phyloP scores from a whole-genome alignment of 2,329 filamentous ascomycete species.

The Penicillium sp. region DNA sequence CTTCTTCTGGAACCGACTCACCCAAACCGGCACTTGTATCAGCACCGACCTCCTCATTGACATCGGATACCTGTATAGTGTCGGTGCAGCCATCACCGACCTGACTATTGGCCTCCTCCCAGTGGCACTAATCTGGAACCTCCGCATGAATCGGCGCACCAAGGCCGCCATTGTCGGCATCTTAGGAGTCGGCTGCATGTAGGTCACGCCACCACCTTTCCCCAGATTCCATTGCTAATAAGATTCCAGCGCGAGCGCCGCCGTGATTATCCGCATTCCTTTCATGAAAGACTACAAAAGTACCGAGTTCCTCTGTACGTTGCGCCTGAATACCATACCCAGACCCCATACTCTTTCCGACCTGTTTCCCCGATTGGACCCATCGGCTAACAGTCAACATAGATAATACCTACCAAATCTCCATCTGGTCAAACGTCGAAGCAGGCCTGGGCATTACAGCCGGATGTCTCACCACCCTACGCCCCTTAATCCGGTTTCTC shows the following conservation, averaged over 20 bases:
- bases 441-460: slow-evolving; percentile 40
- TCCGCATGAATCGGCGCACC: slow-evolving; percentile 54
- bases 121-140: slow-evolving; percentile 53
- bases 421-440: slow-evolving; percentile 39
- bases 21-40: slow-evolving; percentile 43
- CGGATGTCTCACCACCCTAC: slow-evolving; percentile 38
- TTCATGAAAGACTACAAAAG: slow-evolving; percentile 20
- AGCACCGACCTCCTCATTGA: slow-evolving; percentile 48
- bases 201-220: slow-evolving; percentile 21
- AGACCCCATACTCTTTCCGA: slow-evolving; percentile 15
- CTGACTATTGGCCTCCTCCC: slow-evolving; percentile 55
- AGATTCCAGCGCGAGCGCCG: slow-evolving; percentile 29
- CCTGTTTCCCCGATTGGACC: background rate
- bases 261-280: slow-evolving; percentile 27
- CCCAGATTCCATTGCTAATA: background rate
- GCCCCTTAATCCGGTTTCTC: slow-evolving; percentile 45
- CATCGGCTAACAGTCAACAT: background rate
- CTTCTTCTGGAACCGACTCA: slow-evolving; percentile 49
- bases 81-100: slow-evolving; percentile 47
- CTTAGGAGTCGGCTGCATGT: slow-evolving; percentile 55
- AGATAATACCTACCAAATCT: slow-evolving; percentile 47
- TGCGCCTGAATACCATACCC: background rate
- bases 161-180: slow-evolving; percentile 54
- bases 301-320: slow-evolving; percentile 27
- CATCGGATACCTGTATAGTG: slow-evolving; percentile 54